Evolutionary conservation across 2,329 filamentous ascomycete species (phyloP).

Genomic region (Colletotrichum sp.): DNA sequence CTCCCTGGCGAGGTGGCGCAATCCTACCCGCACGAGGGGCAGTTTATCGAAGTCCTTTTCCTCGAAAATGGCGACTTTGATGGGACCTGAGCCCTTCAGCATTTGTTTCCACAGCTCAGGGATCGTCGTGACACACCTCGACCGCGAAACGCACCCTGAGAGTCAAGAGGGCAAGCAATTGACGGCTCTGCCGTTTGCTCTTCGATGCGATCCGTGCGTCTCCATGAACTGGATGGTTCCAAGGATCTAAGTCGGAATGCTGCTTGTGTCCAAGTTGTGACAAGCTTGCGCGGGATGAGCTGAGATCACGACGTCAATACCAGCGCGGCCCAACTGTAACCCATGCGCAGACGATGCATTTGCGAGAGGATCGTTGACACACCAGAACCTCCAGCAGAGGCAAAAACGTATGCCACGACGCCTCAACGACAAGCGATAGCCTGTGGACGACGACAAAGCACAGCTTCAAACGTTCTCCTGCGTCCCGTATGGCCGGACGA

Average conservation of each 20-base stretch:
- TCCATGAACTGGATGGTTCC: neutral
- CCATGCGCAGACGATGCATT: neutral
- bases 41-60: no score
- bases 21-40: no score
- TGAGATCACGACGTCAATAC: neutral
- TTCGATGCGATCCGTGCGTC: neutral
- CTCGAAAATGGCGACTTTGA: no score
- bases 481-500: neutral
- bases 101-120: no score
- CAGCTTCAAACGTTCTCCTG: neutral
- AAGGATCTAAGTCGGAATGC: neutral
- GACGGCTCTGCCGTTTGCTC: neutral
- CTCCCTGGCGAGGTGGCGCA: no score
- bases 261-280: neutral
- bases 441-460: neutral
- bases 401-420: neutral
- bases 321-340: neutral
- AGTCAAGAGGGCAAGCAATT: neutral
- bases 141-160: no score
- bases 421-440: neutral
- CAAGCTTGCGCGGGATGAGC: neutral
- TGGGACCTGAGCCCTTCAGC: no score
- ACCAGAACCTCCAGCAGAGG: neutral
- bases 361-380: neutral
- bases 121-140: no score